Percentiles rank a stretch among this genome's conserved stretches.
These are phyloP conservation scores for Fremontodendron californicum DNA, from an alignment of 345 rosid genomes.

Conservation along the genomic window DNA sequence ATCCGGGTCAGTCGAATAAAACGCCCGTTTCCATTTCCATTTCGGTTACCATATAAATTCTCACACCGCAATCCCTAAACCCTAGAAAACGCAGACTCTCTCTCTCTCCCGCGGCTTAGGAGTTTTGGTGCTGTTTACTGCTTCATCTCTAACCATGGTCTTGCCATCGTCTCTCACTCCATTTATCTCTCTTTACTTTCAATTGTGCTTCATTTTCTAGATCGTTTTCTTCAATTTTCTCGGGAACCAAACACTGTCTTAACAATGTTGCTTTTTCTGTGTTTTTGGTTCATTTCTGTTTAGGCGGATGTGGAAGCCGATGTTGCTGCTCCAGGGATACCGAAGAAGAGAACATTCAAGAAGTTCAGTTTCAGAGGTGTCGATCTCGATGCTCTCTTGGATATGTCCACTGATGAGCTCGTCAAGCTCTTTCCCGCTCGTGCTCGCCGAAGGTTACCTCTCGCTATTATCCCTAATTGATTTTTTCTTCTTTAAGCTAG, in stretches of 20 bases:
- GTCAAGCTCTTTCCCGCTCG: constrained; percentile 52
- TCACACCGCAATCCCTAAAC: background rate
- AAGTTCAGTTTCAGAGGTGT: constrained; percentile 74
- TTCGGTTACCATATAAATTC: background rate
- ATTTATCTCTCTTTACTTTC: background rate
- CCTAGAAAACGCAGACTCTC: constrained; percentile 7
- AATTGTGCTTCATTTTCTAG: background rate
- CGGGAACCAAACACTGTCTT: background rate
- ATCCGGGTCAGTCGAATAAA: background rate
- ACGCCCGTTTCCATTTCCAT: background rate
- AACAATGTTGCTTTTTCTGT: background rate
- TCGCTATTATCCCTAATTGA: background rate
- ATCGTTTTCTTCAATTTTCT: background rate
- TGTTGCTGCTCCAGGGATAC: constrained; percentile 39
- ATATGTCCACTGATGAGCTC: constrained; percentile 70
- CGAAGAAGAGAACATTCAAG: constrained; percentile 78
- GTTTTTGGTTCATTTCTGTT: background rate
- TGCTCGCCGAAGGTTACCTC: constrained; percentile 55
- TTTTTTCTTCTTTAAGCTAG: background rate
- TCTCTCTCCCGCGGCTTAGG: background rate
- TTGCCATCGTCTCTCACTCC: background rate
- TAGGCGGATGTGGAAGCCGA: constrained; percentile 47
- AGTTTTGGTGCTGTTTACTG: background rate
- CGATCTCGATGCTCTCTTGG: constrained; percentile 65
- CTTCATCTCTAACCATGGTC: background rate